These are phyloP conservation scores for Paecilomyces formosus DNA, from an alignment of 2,329 filamentous ascomycete species.

Conservation along the genomic window DNA sequence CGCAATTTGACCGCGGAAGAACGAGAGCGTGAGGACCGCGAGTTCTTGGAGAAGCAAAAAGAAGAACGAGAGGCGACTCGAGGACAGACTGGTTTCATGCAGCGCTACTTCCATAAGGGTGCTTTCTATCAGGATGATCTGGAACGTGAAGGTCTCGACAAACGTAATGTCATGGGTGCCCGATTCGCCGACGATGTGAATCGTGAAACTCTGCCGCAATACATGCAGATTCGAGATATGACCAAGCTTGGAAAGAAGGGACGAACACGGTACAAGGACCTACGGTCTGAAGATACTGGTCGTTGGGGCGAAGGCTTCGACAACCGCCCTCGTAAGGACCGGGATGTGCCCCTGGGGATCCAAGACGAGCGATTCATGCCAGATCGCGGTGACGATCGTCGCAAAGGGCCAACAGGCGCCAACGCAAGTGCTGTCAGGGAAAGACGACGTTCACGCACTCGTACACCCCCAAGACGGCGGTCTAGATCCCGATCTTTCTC, in stretches of 20 bases:
- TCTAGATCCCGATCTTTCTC: constrained; percentile 48
- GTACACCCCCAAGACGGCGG: constrained; percentile 25
- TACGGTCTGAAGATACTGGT: constrained; percentile 85
- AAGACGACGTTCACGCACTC: constrained; percentile 23
- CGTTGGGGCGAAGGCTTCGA: constrained; percentile 54
- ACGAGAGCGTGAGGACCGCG: constrained; percentile 75
- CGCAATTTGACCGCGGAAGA: constrained; percentile 82
- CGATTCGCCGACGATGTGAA: constrained; percentile 80
- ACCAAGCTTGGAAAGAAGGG: constrained; percentile 90
- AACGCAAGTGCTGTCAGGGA: constrained; percentile 37
- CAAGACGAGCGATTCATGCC: constrained; percentile 41
- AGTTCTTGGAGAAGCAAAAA: constrained; percentile 67
- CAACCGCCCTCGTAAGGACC: constrained; percentile 16
- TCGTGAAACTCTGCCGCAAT: constrained; percentile 77
- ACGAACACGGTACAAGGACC: constrained; percentile 79
- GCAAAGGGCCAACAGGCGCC: constrained; percentile 35
- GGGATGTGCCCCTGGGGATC: constrained; percentile 28
- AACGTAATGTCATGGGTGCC: constrained; percentile 78
- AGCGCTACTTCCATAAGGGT: constrained; percentile 94
- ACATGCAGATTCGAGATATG: constrained; percentile 88
- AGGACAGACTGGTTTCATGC: constrained; percentile 83
- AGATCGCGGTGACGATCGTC: constrained; percentile 30
- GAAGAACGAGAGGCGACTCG: constrained; percentile 66
- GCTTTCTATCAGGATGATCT: constrained; percentile 87
- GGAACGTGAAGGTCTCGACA: constrained; percentile 65